Percentiles rank a stretch among this genome's conserved stretches.
These are phyloP conservation scores for Boechera retrofracta DNA, from an alignment of 345 rosid species.

Conservation along the genomic window DNA sequence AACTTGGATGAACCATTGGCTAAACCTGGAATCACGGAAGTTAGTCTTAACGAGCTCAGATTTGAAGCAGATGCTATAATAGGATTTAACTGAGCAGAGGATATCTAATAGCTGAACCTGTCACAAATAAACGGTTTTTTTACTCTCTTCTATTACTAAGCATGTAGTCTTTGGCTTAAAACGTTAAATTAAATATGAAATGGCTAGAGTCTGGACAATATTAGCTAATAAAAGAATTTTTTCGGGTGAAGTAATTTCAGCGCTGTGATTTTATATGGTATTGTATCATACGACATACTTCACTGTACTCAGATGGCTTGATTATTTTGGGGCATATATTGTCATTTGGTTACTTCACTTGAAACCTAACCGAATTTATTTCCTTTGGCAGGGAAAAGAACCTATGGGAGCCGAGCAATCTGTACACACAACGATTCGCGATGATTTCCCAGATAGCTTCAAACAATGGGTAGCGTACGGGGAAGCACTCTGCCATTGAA, in stretches of 20 bases:
- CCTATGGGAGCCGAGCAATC: conserved; percentile 46
- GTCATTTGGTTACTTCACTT: conserved; percentile 16
- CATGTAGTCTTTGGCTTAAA: neutral
- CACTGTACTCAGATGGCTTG: conserved; percentile 6
- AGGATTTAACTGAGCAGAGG: neutral
- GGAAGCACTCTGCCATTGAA: conserved; percentile 77
- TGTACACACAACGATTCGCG: conserved; percentile 45
- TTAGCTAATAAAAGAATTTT: neutral
- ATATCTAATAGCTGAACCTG: conserved; percentile 1
- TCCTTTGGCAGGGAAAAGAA: conserved; percentile 60
- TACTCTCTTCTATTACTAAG: neutral
- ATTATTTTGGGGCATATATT: neutral
- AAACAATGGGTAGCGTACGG: conserved; percentile 80
- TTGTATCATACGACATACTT: neutral
- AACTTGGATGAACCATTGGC: conserved; percentile 23
- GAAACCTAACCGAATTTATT: conserved; percentile 22
- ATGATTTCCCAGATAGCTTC: conserved; percentile 80
- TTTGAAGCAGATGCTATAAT: neutral
- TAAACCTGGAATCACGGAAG: neutral
- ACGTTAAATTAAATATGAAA: neutral
- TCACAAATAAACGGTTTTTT: neutral
- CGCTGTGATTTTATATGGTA: neutral
- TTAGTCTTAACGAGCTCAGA: neutral
- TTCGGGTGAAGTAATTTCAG: neutral
- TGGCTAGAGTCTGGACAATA: conserved; percentile 3